A percentile compares a stretch with the other conserved stretches of the same genome.
These are phyloP conservation scores for Aspergillus sp. DNA, from an alignment of 2,329 filamentous ascomycete species.

Conservation along the genomic window DNA sequence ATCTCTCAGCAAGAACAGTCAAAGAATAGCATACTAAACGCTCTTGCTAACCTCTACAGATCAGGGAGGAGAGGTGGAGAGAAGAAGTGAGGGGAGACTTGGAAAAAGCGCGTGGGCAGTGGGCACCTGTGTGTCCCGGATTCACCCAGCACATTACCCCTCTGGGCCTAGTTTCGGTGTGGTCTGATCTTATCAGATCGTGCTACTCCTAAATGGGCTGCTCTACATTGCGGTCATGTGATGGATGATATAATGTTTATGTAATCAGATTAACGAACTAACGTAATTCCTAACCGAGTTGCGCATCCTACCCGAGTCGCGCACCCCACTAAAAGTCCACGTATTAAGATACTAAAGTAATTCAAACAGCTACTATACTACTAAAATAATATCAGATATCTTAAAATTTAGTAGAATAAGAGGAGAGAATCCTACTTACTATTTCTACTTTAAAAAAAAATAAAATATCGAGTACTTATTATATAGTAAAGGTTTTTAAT, in stretches of 20 bases:
- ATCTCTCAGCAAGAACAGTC: not conserved
- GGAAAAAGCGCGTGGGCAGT: not conserved
- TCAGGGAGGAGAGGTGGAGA: not conserved
- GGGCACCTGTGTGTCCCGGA: no score
- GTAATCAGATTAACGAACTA: not conserved
- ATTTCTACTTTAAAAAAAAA: not conserved
- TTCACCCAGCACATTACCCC: not conserved
- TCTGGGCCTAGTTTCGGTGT: not conserved
- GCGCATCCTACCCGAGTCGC: no score
- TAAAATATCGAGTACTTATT: not conserved
- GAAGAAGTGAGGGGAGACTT: slow-evolving; percentile 6
- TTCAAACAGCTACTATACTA: no score
- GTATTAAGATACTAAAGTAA: no score
- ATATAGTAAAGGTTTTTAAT: not conserved
- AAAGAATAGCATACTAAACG: not conserved
- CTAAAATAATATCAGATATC: no score
- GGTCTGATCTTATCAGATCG: slow-evolving; percentile 39
- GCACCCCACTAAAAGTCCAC: no score
- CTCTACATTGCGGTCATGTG: not conserved
- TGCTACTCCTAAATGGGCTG: slow-evolving; percentile 11
- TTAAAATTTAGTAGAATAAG: not conserved
- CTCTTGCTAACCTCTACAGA: not conserved
- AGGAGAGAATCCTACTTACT: not conserved
- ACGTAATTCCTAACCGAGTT: no score
- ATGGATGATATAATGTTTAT: not conserved